phyloP scores from a whole-genome alignment of 768 basidiomycete genomes.

The Suillus fuscotomentosus region DNA sequence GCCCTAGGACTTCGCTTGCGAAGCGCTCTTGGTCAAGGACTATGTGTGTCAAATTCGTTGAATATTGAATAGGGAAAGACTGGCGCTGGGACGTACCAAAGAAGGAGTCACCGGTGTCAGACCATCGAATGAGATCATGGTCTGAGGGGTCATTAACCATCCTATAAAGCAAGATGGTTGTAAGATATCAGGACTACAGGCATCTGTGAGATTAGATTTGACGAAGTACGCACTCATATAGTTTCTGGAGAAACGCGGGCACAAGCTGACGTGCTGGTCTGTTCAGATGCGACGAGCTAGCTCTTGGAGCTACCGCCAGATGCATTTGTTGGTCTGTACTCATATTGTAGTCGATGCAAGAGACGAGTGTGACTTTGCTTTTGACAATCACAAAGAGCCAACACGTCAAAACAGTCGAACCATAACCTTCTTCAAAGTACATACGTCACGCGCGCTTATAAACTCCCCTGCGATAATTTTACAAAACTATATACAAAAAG shows the following conservation, averaged over 20 bases:
- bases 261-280: constrained; percentile 51
- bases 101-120: constrained; percentile 88
- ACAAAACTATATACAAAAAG: neutral
- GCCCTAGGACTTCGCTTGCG: constrained; percentile 83
- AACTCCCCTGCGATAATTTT: neutral
- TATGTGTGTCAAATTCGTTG: constrained; percentile 27
- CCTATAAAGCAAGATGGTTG: constrained; percentile 38
- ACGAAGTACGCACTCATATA: constrained; percentile 70
- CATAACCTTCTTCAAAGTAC: neutral
- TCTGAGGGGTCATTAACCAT: constrained; percentile 90
- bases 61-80: constrained; percentile 4
- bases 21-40: constrained; percentile 92
- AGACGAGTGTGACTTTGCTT: neutral
- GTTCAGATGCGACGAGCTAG: constrained; percentile 39
- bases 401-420: neutral
- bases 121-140: constrained; percentile 88
- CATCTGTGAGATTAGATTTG: constrained; percentile 11
- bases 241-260: constrained; percentile 89
- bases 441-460: neutral
- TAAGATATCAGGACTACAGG: constrained; percentile 11
- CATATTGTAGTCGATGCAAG: constrained; percentile 25
- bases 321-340: constrained; percentile 57
- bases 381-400: neutral
- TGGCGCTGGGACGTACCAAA: constrained; percentile 53
- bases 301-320: constrained; percentile 45